Percentiles rank a stretch among this genome's conserved stretches.
These are phyloP conservation scores for Seiridium unicorne DNA, from an alignment of 2,329 filamentous ascomycete species.

Conservation along the genomic window DNA sequence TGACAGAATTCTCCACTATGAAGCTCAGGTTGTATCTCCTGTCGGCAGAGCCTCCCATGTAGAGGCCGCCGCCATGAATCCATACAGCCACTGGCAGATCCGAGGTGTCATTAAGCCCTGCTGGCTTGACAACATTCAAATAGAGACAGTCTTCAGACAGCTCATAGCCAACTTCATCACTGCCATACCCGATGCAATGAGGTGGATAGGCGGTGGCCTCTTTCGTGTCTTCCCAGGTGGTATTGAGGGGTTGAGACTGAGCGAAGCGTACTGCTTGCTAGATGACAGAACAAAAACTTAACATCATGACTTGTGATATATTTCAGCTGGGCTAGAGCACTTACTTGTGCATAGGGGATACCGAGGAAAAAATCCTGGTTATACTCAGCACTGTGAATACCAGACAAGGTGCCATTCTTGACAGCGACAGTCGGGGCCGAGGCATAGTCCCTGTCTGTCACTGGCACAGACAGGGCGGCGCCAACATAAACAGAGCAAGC, in stretches of 20 bases:
- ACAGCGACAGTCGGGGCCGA: conserved; percentile 20
- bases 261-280: conserved; percentile 36
- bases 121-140: conserved; percentile 26
- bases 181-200: conserved; percentile 43
- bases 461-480: conserved; percentile 6
- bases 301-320: background rate
- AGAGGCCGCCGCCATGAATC: conserved; percentile 47
- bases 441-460: background rate
- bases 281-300: background rate
- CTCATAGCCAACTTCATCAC: conserved; percentile 17
- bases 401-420: conserved; percentile 43
- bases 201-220: conserved; percentile 39
- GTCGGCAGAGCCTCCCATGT: conserved; percentile 31
- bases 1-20: conserved; percentile 47
- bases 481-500: conserved; percentile 7
- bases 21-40: conserved; percentile 58
- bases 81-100: conserved; percentile 52
- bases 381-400: conserved; percentile 33
- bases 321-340: conserved; percentile 20
- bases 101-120: conserved; percentile 14
- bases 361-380: conserved; percentile 45
- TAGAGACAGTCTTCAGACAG: conserved; percentile 28
- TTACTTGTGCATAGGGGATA: conserved; percentile 51
- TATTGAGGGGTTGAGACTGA: conserved; percentile 42
- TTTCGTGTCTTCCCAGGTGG: conserved; percentile 32